These are phyloP conservation scores for Exophiala aquamarina DNA, from an alignment of 2,329 filamentous ascomycete genomes.

Conservation along the genomic window DNA sequence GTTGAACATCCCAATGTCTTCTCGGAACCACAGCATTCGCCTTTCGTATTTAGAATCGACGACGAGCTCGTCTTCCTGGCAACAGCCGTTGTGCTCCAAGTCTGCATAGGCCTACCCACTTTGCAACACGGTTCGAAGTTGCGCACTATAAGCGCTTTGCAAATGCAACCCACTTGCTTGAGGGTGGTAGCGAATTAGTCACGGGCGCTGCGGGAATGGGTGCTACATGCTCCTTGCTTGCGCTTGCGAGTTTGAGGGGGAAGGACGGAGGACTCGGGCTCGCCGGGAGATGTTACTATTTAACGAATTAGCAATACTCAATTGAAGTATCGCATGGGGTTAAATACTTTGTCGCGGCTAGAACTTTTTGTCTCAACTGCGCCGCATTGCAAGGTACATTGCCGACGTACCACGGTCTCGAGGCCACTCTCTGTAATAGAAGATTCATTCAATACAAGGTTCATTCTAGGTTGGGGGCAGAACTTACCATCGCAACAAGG, in stretches of 20 bases:
- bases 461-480: constrained; percentile 8
- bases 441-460: constrained; percentile 9
- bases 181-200: constrained; percentile 4
- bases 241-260: constrained; percentile 2
- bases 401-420: constrained; percentile 4
- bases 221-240: constrained; percentile 2
- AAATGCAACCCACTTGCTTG: constrained; percentile 5
- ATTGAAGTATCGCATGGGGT: not conserved
- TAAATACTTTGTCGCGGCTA: constrained; percentile 2
- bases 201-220: constrained; percentile 7
- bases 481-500: constrained; percentile 8
- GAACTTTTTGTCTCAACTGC: constrained; percentile 3
- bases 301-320: constrained; percentile 2
- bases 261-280: constrained; percentile 1
- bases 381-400: constrained; percentile 6
- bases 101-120: constrained; percentile 1
- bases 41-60: constrained; percentile 4
- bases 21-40: constrained; percentile 7
- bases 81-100: constrained; percentile 7
- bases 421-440: constrained; percentile 8
- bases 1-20: constrained; percentile 9
- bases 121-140: constrained; percentile 7
- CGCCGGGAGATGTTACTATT: constrained; percentile 3
- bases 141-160: constrained; percentile 2
- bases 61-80: constrained; percentile 6